Evolutionary conservation across 2,329 filamentous ascomycete species (phyloP), one percentile per base, ranked within the genome.

Genomic region (Colletotrichum limetticola): DNA sequence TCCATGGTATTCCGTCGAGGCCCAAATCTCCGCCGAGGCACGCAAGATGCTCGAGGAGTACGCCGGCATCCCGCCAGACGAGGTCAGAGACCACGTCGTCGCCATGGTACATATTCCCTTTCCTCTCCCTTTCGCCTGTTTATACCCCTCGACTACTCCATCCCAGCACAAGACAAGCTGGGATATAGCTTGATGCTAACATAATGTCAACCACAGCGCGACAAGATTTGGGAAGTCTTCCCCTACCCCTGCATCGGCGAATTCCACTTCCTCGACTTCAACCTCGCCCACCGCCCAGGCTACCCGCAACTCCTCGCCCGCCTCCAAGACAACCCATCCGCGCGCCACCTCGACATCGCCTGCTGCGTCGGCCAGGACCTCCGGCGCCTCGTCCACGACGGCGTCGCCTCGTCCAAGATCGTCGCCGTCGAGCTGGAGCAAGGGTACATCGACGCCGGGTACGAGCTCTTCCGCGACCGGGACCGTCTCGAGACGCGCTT

Each of bases 331-430:
- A 42, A 42, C 58, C 68, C 49, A 42, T 65, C 52, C 8, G 74
- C 74, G 3, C 66, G 55, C 11, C 77, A 78, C 64, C 66, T 80
- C 6, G 79, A 80, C 35, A 62, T 81, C 12, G 79, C 78, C 14
- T 79, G 79, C 62, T 79, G 79, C 67, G 77, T 80, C 35, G 79
- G 76, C 2, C 78, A 80, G 46, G 79, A 79, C 59, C 71, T 80
- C 11, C 78, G 78, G 7, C 68, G 76, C 60, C 68, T 80, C 19
- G 75, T 78, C 4, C 62, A 70, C 32, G 77, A 79, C 56, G 78
- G 78, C 16, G 75, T 77, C 4, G 75, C 75, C 8, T 72, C 76
- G 2, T 42, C 71, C 28, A 63, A 72, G 2, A 76, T 78, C 5
- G 60, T 71, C 12, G 79, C 75, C 73, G 67, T 78, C 11, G 78